Conservation (phyloP, 306 rosid genomes). For the Cicer yamashitae region DNA sequence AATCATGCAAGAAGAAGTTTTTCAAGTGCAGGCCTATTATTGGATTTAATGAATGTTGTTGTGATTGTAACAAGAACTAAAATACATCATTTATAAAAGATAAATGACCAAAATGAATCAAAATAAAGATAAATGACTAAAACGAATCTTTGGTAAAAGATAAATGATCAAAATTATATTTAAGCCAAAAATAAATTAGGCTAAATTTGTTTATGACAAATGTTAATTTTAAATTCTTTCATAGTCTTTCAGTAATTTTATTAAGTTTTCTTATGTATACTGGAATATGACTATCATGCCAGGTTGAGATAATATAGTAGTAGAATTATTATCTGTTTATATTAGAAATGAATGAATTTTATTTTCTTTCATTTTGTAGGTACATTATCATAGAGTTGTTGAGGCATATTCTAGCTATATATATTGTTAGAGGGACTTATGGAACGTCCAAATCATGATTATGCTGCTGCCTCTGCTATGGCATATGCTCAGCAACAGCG, state of each 20-base stretch:
- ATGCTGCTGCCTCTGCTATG: constrained; percentile 78
- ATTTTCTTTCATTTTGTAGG: constrained; percentile 38
- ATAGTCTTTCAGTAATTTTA: not conserved
- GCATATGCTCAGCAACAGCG: constrained; percentile 90
- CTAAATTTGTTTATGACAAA: not conserved
- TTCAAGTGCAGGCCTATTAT: too few species aligned
- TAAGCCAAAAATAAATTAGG: not conserved
- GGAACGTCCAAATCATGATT: constrained; percentile 92
- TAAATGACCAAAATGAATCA: too few species aligned
- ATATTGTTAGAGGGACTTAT: constrained; percentile 44
- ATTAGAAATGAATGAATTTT: not conserved
- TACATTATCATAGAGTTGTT: not conserved
- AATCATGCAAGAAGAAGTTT: too few species aligned
- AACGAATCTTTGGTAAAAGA: too few species aligned
- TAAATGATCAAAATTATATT: too few species aligned
- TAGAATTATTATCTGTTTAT: not conserved
- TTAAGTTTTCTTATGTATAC: not conserved
- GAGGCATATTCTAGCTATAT: not conserved
- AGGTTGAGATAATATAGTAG: not conserved
- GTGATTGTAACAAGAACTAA: too few species aligned
- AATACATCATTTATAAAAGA: too few species aligned
- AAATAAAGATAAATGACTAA: too few species aligned
- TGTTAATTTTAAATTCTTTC: not conserved
- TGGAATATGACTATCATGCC: not conserved
- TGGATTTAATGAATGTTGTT: too few species aligned